phyloP scores from a whole-genome alignment of 306 rosid species.

The Phaseolus lunatus region DNA sequence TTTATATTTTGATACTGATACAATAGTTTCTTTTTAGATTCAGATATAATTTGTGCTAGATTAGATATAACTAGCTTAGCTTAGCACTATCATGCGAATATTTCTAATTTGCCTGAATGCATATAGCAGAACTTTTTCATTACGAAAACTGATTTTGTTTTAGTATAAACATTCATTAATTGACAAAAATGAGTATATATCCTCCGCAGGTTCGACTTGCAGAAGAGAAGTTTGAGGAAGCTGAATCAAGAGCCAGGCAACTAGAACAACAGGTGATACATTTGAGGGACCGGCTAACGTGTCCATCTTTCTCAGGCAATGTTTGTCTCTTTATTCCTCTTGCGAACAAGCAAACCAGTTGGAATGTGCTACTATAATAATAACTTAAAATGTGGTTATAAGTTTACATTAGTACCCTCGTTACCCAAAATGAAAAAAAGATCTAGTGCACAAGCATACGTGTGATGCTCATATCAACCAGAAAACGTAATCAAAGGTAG shows the following conservation, averaged over 20 bases:
- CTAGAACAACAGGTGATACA: constrained; percentile 87
- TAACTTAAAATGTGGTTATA: not conserved
- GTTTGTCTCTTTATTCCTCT: constrained; percentile 17
- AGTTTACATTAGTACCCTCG: not conserved
- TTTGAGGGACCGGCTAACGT: not conserved
- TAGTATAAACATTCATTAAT: constrained; percentile 8
- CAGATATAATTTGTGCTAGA: constrained; percentile 17
- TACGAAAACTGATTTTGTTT: constrained; percentile 9
- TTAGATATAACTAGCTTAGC: constrained; percentile 29
- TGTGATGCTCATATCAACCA: not conserved
- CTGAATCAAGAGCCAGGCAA: constrained; percentile 88
- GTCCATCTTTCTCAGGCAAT: constrained; percentile 13
- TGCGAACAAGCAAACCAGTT: not conserved
- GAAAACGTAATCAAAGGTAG: not conserved
- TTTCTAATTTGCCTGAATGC: constrained; percentile 25
- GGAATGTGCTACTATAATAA: not conserved
- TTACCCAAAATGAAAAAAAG: not conserved
- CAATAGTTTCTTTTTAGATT: constrained; percentile 26
- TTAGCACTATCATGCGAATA: constrained; percentile 8
- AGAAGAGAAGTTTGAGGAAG: constrained; percentile 89
- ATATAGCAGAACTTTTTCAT: constrained; percentile 9
- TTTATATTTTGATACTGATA: constrained; percentile 30
- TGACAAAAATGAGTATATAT: constrained; percentile 28
- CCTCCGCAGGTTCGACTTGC: constrained; percentile 91
- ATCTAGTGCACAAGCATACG: not conserved